Evolutionary conservation across 2,329 filamentous ascomycete genomes (phyloP).

Genomic region (Allantophomopsis lycopodina): DNA sequence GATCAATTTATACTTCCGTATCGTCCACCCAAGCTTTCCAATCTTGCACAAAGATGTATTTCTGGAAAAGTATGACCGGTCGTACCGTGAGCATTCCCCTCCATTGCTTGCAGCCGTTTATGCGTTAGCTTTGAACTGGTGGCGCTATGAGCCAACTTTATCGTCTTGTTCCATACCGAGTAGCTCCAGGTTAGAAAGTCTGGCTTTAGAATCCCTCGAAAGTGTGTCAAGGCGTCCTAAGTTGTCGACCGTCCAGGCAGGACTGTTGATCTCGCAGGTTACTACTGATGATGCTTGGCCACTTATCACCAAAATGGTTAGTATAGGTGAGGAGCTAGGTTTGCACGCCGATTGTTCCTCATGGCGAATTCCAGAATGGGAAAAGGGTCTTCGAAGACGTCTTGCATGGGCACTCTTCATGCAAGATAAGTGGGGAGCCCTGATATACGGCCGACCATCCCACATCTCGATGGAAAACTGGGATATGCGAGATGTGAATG

Average conservation of each 20-base stretch:
- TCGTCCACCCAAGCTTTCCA: conserved; percentile 70
- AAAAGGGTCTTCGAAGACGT: conserved; percentile 44
- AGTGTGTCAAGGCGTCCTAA: too few relatives aligned
- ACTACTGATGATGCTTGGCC: too few relatives aligned
- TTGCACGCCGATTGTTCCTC: conserved; percentile 45
- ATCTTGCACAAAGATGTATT: conserved; percentile 74
- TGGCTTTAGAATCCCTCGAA: too few relatives aligned
- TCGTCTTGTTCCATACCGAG: too few relatives aligned
- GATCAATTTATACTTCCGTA: conserved; percentile 68
- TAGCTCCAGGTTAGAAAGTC: too few relatives aligned
- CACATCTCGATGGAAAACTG: conserved; percentile 40
- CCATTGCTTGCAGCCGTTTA: conserved; percentile 70
- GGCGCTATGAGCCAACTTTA: too few relatives aligned
- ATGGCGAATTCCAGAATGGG: conserved; percentile 51
- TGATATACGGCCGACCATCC: conserved; percentile 41
- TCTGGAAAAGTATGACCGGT: conserved; percentile 61
- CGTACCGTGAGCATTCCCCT: conserved; percentile 61
- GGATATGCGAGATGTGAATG: conserved; percentile 31
- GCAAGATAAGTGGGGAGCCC: conserved; percentile 49
- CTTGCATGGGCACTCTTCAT: conserved; percentile 52
- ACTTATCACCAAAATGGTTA: too few relatives aligned
- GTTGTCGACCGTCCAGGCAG: too few relatives aligned
- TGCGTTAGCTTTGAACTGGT: conserved; percentile 78
- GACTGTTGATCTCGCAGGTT: too few relatives aligned
- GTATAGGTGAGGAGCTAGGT: conserved; percentile 41